Conservation (phyloP, 805 yeast genomes). For the Saccharomyces paradoxus region DNA sequence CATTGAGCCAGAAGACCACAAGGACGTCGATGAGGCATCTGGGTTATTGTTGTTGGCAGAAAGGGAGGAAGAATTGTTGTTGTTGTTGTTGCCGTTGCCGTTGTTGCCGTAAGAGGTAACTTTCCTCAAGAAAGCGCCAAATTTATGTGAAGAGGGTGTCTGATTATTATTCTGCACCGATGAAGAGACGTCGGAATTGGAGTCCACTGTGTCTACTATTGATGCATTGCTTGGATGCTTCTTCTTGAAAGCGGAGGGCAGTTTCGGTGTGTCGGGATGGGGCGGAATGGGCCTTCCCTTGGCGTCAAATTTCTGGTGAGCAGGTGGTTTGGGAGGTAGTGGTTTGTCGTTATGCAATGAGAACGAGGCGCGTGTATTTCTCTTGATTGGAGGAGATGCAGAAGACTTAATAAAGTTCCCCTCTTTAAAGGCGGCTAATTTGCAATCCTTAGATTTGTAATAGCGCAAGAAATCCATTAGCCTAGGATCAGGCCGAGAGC, state of each 20-base stretch:
- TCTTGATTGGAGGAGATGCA: slow-evolving; percentile 20
- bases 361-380: slow-evolving; percentile 23
- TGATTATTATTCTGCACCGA: neutral
- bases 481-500: slow-evolving; percentile 33
- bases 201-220: neutral
- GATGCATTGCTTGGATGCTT: neutral
- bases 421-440: slow-evolving; percentile 19
- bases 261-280: slow-evolving; percentile 40
- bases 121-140: slow-evolving; percentile 29
- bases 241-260: slow-evolving; percentile 41
- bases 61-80: neutral
- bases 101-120: slow-evolving; percentile 24
- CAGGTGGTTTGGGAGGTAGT: slow-evolving; percentile 4
- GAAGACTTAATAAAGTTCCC: slow-evolving; percentile 16
- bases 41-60: neutral
- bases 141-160: slow-evolving; percentile 16
- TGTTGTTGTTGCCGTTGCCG: slow-evolving; percentile 5
- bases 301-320: slow-evolving; percentile 28
- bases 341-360: slow-evolving; percentile 11
- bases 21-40: neutral
- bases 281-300: slow-evolving; percentile 43
- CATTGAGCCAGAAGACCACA: slow-evolving; percentile 1
- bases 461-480: slow-evolving; percentile 39
- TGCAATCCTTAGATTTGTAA: slow-evolving; percentile 25
- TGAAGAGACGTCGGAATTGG: neutral